These are phyloP conservation scores for Striga asiatica DNA, from an alignment of 257 asterid species.

Conservation along the genomic window DNA sequence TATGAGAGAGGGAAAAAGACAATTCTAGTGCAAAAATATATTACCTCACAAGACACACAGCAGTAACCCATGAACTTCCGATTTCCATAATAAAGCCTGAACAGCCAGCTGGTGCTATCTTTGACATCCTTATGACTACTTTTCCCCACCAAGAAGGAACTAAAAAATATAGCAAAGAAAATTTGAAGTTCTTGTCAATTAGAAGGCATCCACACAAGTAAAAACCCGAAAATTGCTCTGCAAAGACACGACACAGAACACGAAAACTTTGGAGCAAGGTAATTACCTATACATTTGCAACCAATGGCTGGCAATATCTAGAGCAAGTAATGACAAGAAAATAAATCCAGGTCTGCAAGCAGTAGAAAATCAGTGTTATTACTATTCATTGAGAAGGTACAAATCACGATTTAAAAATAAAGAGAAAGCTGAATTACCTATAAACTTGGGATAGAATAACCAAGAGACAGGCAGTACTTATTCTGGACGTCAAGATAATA, in stretches of 20 bases:
- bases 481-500: slow-evolving; percentile 37
- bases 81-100: slow-evolving; percentile 76
- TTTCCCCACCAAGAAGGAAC: slow-evolving; percentile 86
- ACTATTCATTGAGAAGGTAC: background rate
- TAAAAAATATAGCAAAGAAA: slow-evolving; percentile 21
- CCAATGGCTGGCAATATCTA: slow-evolving; percentile 97
- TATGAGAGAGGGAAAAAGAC: background rate
- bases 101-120: slow-evolving; percentile 87
- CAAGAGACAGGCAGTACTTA: slow-evolving; percentile 93
- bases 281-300: slow-evolving; percentile 94
- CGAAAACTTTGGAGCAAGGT: background rate
- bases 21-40: background rate
- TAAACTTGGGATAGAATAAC: slow-evolving; percentile 96
- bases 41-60: slow-evolving; percentile 94
- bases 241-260: background rate
- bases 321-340: slow-evolving; percentile 79
- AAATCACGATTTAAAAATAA: background rate
- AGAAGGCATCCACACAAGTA: background rate
- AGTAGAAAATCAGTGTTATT: slow-evolving; percentile 14
- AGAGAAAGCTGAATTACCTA: slow-evolving; percentile 47
- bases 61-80: slow-evolving; percentile 85
- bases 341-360: slow-evolving; percentile 65
- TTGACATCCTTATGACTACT: slow-evolving; percentile 89
- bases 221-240: background rate
- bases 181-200: background rate